Percentiles rank a stretch among this genome's conserved stretches.
Evolutionary conservation across 352 stramenopile species (phyloP).

Genomic region (Phytopythium sindhum): DNA sequence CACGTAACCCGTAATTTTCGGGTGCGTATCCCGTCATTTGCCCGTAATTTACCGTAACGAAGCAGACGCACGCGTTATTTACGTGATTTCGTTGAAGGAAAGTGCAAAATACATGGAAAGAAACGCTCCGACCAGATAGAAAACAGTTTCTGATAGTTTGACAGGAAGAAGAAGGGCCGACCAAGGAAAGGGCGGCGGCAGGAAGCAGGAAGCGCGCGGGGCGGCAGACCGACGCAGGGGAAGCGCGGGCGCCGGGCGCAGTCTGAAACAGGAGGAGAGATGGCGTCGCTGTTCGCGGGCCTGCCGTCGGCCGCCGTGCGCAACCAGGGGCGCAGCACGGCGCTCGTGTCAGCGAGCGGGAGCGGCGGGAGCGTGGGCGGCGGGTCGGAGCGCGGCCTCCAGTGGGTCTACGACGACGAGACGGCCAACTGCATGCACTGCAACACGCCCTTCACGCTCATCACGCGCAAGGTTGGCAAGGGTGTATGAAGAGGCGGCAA

Average conservation of each 20-base stretch:
- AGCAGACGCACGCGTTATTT: not conserved
- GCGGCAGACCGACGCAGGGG: not conserved
- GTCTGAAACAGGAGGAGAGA: slow-evolving; percentile 12
- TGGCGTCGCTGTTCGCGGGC: slow-evolving; percentile 71
- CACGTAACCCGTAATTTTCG: not conserved
- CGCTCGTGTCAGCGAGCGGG: slow-evolving; percentile 26
- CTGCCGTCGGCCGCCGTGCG: slow-evolving; percentile 60
- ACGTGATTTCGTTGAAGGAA: not conserved
- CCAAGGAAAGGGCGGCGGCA: slow-evolving; percentile 6
- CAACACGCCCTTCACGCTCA: slow-evolving; percentile 79
- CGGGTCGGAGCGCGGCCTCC: slow-evolving; percentile 45
- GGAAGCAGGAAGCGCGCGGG: not conserved
- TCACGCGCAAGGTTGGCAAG: slow-evolving; percentile 67
- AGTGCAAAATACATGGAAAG: not conserved
- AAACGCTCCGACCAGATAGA: not conserved
- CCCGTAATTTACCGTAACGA: not conserved
- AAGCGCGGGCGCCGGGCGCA: not conserved
- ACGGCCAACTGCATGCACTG: slow-evolving; percentile 86
- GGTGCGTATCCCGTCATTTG: not conserved
- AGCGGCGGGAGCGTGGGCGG: slow-evolving; percentile 11
- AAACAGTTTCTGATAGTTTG: not conserved
- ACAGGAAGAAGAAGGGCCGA: not conserved
- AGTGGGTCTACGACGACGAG: slow-evolving; percentile 86
- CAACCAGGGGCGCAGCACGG: slow-evolving; percentile 38
- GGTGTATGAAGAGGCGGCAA: not conserved